Evolutionary conservation across 257 asterid genomes (phyloP).

Genomic region (Petrea volubilis): DNA sequence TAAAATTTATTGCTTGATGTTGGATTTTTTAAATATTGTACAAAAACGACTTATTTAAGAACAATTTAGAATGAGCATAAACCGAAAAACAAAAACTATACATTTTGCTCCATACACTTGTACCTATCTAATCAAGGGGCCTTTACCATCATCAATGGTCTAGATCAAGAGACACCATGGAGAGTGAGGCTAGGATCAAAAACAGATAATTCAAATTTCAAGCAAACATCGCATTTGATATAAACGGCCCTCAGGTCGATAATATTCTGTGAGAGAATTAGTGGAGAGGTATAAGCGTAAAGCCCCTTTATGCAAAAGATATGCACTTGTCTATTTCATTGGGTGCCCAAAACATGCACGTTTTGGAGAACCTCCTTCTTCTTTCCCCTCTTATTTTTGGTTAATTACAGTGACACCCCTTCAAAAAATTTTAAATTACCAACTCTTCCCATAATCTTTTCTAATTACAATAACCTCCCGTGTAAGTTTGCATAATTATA

Average conservation of each 20-base stretch:
- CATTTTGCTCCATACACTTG: background rate
- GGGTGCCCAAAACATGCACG: conserved; percentile 28
- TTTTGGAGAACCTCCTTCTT: conserved; percentile 40
- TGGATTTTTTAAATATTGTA: too few species aligned
- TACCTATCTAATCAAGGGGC: background rate
- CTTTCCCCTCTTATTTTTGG: too few species aligned
- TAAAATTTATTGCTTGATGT: too few species aligned
- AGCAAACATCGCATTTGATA: conserved; percentile 14
- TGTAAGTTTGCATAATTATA: too few species aligned
- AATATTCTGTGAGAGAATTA: conserved; percentile 47
- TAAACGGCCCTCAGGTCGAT: too few species aligned
- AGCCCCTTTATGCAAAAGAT: conserved; percentile 55
- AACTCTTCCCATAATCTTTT: too few species aligned
- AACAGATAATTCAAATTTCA: conserved; percentile 26
- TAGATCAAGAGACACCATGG: conserved; percentile 8
- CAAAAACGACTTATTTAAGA: too few species aligned
- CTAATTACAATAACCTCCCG: too few species aligned
- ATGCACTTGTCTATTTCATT: conserved; percentile 37
- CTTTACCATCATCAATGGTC: background rate
- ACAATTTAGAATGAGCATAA: too few species aligned
- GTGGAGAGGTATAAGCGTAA: conserved; percentile 58
- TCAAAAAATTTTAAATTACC: too few species aligned
- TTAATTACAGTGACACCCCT: too few species aligned
- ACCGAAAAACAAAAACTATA: too few species aligned
- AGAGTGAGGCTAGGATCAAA: conserved; percentile 31